Percentiles rank a stretch among this genome's conserved stretches.
Conservation (phyloP, 345 rosid species). For the Syzygium aromaticum region DNA sequence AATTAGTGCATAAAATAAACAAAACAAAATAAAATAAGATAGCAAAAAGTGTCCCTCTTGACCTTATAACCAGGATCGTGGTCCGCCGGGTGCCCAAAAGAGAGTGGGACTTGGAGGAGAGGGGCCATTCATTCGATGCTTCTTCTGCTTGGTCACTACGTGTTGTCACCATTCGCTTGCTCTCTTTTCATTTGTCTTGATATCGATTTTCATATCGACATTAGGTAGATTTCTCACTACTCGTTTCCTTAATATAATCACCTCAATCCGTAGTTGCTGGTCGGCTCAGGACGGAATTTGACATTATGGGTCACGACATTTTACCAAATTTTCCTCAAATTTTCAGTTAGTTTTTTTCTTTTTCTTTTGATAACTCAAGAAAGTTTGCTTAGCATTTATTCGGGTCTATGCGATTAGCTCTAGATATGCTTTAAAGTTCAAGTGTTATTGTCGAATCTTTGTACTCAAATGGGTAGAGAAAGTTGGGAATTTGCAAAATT, state of each 20-base stretch:
- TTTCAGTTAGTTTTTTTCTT: not conserved
- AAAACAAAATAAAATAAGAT: not conserved
- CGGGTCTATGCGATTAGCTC: not conserved
- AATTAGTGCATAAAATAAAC: not conserved
- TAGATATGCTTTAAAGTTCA: not conserved
- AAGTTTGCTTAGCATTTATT: not conserved
- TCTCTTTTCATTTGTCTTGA: not conserved
- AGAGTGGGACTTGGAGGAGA: too few species aligned
- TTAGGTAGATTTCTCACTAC: not conserved
- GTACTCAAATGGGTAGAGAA: not conserved
- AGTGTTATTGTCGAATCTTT: not conserved
- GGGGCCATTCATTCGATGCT: not conserved
- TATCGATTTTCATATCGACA: not conserved
- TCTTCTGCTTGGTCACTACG: not conserved
- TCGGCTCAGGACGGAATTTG: not conserved
- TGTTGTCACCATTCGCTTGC: not conserved
- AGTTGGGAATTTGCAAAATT: not conserved
- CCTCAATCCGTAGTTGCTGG: not conserved
- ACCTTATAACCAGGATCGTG: not conserved
- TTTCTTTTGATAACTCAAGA: not conserved
- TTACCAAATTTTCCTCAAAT: not conserved
- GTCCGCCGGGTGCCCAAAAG: not conserved
- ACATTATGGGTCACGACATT: not conserved
- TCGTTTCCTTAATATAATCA: not conserved
- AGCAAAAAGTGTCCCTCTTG: not conserved